Percentiles rank a stretch among this genome's conserved stretches.
Conservation (phyloP, 1,139 yeast species). For the Sugiyamaella grinbergsii region DNA sequence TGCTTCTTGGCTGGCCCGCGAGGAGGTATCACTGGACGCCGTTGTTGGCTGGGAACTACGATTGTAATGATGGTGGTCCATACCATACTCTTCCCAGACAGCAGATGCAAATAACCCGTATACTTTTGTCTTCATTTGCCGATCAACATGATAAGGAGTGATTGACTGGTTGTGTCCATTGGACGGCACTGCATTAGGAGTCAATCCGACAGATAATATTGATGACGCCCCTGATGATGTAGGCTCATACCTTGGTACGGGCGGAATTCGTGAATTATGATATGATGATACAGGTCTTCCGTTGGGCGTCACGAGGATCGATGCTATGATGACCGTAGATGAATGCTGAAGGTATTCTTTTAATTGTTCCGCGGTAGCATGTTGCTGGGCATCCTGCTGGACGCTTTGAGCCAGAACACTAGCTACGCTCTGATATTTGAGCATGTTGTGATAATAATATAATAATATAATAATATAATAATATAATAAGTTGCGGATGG, state of each 20-base stretch:
- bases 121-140: slow-evolving; percentile 37
- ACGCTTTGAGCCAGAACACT: slow-evolving; percentile 36
- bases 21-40: neutral
- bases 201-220: slow-evolving; percentile 1
- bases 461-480: no score
- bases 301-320: slow-evolving; percentile 33
- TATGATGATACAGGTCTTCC: slow-evolving; percentile 37
- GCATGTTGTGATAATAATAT: no score
- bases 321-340: slow-evolving; percentile 32
- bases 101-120: slow-evolving; percentile 38
- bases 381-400: slow-evolving; percentile 27
- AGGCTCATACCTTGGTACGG: slow-evolving; percentile 28
- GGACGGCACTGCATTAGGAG: neutral
- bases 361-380: slow-evolving; percentile 24
- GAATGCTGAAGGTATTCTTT: slow-evolving; percentile 22
- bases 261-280: slow-evolving; percentile 35
- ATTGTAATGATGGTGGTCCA: neutral
- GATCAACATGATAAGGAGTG: slow-evolving; percentile 34
- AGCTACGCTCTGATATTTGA: slow-evolving; percentile 34
- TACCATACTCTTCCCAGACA: slow-evolving; percentile 35
- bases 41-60: neutral
- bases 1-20: neutral
- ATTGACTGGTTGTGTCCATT: neutral
- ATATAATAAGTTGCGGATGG: neutral
- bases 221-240: slow-evolving; percentile 11